Conservation (phyloP, 495 filamentous ascomycete genomes). For the Aspergillus baeticus region DNA sequence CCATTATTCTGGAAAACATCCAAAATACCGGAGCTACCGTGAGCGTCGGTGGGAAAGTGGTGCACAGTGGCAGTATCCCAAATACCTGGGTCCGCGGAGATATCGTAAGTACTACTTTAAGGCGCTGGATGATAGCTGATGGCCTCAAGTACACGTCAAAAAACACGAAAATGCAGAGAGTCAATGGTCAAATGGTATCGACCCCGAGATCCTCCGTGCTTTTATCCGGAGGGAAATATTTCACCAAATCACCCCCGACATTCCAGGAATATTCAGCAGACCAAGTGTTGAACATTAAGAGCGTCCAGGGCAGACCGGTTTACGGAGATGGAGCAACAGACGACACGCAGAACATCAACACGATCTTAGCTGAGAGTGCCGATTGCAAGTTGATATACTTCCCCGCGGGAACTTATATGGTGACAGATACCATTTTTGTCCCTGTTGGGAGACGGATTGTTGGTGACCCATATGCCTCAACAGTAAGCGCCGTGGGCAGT, state of each 20-base stretch:
- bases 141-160: conserved; percentile 16
- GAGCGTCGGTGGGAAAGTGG: conserved; percentile 12
- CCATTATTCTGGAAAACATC: conserved; percentile 31
- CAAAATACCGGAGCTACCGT: conserved; percentile 25
- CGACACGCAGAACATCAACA: conserved; percentile 48
- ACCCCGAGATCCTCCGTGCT: conserved; percentile 19
- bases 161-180: conserved; percentile 10
- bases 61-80: conserved; percentile 20
- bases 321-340: conserved; percentile 37
- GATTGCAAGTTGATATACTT: conserved; percentile 53
- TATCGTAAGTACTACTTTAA: conserved; percentile 18
- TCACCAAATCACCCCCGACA: conserved; percentile 34
- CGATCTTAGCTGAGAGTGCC: conserved; percentile 43
- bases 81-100: conserved; percentile 32
- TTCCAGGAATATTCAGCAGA: conserved; percentile 41
- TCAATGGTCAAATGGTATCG: conserved; percentile 13
- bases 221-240: conserved; percentile 24
- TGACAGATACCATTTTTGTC: conserved; percentile 53
- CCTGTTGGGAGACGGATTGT: conserved; percentile 50
- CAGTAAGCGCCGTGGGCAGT: conserved; percentile 41
- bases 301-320: conserved; percentile 28
- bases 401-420: conserved; percentile 56
- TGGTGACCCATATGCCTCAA: conserved; percentile 47
- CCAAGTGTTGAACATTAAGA: conserved; percentile 48
- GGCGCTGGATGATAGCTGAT: neutral